Evolutionary conservation across 495 filamentous ascomycete genomes (phyloP), one percentile per base, ranked within the genome.

Genomic region (Annulohypoxylon maeteangense): DNA sequence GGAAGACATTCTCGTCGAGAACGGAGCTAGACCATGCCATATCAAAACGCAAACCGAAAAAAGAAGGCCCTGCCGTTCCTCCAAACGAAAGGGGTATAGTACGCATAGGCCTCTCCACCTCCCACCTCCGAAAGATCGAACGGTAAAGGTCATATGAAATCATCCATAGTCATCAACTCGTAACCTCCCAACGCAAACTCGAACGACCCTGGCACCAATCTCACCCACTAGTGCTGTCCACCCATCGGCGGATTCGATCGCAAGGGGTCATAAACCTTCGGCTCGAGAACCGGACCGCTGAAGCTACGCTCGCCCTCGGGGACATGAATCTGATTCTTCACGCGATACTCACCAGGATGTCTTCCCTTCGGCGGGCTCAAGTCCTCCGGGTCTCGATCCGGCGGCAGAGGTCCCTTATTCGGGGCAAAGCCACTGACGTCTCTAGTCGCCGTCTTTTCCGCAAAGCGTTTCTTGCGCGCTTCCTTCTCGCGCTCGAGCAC

Each of bases 401-500:
- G 27, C 27, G 20, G 47, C 14, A 31, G 14, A 1, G 18, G 5
- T 40, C 56, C 62, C 16, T 7, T 4, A 47, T 60, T 57, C 3
- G 70, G 48, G 1, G 65, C 48, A 36, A 0, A 29, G 1, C 40
- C 62, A 3, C 7, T 5, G 23, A 36, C n/a, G n/a, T n/a, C n/a
- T n/a, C n/a, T n/a, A n/a, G n/a, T n/a, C n/a, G n/a, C 22, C 25
- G 57, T 10, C 27, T 55, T n/a, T 16, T 47, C 29, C 23, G 2
- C 20, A 47, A 62, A 23, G 0, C 18, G 50, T 23, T 61, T 20
- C 48, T 58, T 16, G 0, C 54, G 47, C 38, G 31, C 14, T 20
- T 18, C 16, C 11, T 60, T 29, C 68, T 79, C 73, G 8, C 76
- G 55, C 69, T 83, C 78, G 0, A 84, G 65, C 8, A 65, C 70